Percentiles rank a stretch among this genome's conserved stretches.
Conservation (phyloP, 208 protist genomes). For the Leishmania lainsoni region DNA sequence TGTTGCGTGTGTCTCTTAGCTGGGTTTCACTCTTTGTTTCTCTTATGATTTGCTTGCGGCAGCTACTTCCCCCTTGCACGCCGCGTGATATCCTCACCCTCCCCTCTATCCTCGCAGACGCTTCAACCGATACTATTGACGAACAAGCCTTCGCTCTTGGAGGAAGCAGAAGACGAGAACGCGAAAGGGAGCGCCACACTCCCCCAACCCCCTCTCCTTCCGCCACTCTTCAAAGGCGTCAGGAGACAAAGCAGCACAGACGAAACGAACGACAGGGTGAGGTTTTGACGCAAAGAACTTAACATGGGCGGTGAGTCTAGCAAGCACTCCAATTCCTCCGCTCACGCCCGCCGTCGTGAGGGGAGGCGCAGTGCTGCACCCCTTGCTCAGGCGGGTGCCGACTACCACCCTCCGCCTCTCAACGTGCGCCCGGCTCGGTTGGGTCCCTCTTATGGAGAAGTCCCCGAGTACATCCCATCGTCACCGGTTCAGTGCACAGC, state of each 20-base stretch:
- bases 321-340: slow-evolving; percentile 10
- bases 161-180: too few relatives aligned
- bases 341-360: slow-evolving; percentile 10
- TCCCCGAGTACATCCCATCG: slow-evolving; percentile 8
- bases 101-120: not conserved
- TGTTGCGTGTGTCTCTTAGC: too few relatives aligned
- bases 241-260: not conserved
- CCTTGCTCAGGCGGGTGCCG: slow-evolving; percentile 20
- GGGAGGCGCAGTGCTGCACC: slow-evolving; percentile 27
- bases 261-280: not conserved
- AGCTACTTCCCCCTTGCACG: not conserved
- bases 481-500: slow-evolving; percentile 28
- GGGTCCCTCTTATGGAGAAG: slow-evolving; percentile 6
- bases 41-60: too few relatives aligned
- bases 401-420: slow-evolving; percentile 4
- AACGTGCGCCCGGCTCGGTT: not conserved
- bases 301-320: slow-evolving; percentile 30
- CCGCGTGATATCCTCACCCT: not conserved
- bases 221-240: not conserved
- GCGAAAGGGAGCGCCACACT: not conserved
- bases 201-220: too few relatives aligned
- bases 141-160: too few relatives aligned
- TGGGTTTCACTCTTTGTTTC: not conserved
- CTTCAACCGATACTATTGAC: too few relatives aligned
- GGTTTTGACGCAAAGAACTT: not conserved